Evolutionary conservation across 2,329 filamentous ascomycete species (phyloP).

Genomic region (Apiospora kogelbergensis): DNA sequence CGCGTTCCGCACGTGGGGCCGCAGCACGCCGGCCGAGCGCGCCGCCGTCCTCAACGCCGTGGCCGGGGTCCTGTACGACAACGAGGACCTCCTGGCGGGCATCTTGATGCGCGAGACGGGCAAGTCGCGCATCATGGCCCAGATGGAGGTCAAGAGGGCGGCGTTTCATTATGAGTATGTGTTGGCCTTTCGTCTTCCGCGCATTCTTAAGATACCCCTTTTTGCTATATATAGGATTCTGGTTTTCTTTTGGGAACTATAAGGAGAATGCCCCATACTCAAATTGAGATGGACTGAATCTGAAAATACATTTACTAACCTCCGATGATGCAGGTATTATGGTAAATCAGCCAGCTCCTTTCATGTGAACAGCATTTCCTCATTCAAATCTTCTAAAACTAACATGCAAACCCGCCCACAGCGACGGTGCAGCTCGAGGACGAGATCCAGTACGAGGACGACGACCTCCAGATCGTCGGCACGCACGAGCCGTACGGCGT

Average conservation of each 20-base stretch:
- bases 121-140: conserved; percentile 44
- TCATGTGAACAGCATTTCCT: accelerated
- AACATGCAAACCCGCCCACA: neutral
- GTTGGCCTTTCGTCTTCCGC: neutral
- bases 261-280: neutral
- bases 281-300: too few relatives aligned
- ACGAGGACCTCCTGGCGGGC: conserved; percentile 42
- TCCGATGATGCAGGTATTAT: neutral
- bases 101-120: conserved; percentile 50
- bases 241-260: neutral
- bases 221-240: too few relatives aligned
- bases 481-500: conserved; percentile 49
- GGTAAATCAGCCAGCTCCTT: neutral
- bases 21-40: conserved; percentile 42
- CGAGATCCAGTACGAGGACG: conserved; percentile 47
- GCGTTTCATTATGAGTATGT: conserved; percentile 36
- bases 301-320: neutral
- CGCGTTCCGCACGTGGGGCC: conserved; percentile 48
- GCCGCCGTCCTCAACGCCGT: conserved; percentile 39
- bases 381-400: too few relatives aligned
- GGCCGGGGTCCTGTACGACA: conserved; percentile 38
- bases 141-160: conserved; percentile 37
- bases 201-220: neutral
- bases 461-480: conserved; percentile 39
- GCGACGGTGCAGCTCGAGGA: conserved; percentile 40